phyloP scores from a whole-genome alignment of 768 basidiomycete species.

The Phlegmacium glaucopus region DNA sequence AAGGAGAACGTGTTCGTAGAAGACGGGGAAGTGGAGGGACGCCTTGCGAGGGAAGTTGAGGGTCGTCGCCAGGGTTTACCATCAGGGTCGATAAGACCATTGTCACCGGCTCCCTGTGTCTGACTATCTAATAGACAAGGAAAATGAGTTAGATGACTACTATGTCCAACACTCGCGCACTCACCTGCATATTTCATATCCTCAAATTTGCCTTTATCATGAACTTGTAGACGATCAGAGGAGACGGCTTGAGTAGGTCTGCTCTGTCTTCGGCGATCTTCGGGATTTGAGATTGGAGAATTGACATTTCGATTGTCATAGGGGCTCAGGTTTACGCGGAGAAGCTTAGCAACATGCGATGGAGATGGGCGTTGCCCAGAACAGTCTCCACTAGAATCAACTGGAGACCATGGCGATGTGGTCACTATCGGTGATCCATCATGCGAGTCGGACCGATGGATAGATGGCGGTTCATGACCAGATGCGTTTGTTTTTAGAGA shows the following conservation, averaged over 20 bases:
- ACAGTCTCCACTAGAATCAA: background rate
- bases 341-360: background rate
- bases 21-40: constrained; percentile 21
- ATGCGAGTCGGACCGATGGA: background rate
- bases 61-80: constrained; percentile 24
- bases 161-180: too few relatives aligned
- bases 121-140: too few relatives aligned
- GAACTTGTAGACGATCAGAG: too few relatives aligned
- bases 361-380: background rate
- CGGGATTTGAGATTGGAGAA: background rate
- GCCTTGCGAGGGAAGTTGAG: constrained; percentile 32
- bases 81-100: constrained; percentile 4
- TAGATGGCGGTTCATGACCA: background rate
- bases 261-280: background rate
- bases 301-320: background rate
- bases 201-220: too few relatives aligned
- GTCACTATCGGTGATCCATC: constrained; percentile 6
- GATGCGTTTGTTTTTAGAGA: background rate
- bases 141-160: too few relatives aligned
- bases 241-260: background rate
- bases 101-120: background rate
- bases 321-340: background rate
- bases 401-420: constrained; percentile 7
- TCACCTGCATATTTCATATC: too few relatives aligned
- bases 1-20: constrained; percentile 22